phyloP scores from a whole-genome alignment of 1,284 basidiomycete genomes.

The Rhodofomes roseus region DNA sequence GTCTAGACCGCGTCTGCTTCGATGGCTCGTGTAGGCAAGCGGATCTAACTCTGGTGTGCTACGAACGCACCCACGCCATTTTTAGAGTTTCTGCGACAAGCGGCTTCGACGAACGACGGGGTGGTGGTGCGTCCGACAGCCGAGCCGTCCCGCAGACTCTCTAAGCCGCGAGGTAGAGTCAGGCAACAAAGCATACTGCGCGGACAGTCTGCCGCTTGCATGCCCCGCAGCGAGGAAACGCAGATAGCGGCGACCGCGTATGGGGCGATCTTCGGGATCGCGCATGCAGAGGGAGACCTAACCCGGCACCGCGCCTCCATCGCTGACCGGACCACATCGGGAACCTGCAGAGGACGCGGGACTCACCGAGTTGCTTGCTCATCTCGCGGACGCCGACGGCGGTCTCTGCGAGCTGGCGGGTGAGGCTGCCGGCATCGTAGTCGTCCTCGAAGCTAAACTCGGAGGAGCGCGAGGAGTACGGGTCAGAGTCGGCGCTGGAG shows the following conservation, averaged over 20 bases:
- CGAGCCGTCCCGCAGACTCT: background rate
- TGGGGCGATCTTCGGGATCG: background rate
- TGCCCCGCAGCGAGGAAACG: no score
- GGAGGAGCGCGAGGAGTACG: conserved; percentile 17
- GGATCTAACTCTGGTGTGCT: background rate
- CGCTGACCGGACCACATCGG: no score
- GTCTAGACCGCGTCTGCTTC: background rate
- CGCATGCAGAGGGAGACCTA: background rate
- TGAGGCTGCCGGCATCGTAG: conserved; percentile 72
- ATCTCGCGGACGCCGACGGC: conserved; percentile 97
- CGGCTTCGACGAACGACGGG: no score
- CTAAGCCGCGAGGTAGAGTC: background rate
- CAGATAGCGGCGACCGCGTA: background rate
- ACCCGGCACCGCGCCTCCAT: background rate
- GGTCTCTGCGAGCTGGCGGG: conserved; percentile 93
- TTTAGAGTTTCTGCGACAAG: background rate
- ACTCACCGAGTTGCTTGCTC: conserved; percentile 95
- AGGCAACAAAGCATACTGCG: background rate
- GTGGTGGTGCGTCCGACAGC: background rate
- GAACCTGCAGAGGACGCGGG: no score
- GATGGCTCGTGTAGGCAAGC: background rate
- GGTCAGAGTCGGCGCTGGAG: conserved; percentile 16
- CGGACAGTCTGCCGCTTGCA: background rate
- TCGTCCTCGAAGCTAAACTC: conserved; percentile 47
- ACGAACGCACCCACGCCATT: background rate